Percentiles rank a stretch among this genome's conserved stretches.
These are phyloP conservation scores for Tuber aestivum DNA, from an alignment of 495 filamentous ascomycete species.

Conservation along the genomic window DNA sequence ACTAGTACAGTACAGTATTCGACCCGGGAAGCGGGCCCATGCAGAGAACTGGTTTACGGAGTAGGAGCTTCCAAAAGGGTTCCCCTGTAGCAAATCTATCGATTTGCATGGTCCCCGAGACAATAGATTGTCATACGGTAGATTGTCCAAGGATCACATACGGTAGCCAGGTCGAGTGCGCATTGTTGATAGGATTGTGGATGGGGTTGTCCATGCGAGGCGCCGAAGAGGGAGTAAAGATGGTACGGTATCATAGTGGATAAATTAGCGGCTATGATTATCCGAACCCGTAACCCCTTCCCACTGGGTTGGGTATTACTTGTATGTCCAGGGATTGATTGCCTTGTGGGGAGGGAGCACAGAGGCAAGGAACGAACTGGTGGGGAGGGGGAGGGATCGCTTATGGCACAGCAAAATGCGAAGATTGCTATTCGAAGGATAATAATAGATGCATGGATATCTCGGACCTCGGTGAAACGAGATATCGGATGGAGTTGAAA, in stretches of 20 bases:
- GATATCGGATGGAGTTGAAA: neutral
- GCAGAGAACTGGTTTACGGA: neutral
- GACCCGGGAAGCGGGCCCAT: neutral
- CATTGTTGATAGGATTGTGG: neutral
- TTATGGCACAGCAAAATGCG: neutral
- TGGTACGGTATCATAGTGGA: neutral
- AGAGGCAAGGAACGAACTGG: neutral
- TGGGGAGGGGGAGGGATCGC: neutral
- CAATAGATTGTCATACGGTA: neutral
- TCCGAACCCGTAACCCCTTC: neutral
- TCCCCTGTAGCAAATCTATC: neutral
- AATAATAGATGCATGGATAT: neutral
- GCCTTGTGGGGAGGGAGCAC: neutral
- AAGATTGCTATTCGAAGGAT: neutral
- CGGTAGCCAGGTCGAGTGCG: neutral
- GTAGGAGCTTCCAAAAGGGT: neutral
- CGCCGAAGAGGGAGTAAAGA: neutral
- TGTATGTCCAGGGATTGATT: neutral
- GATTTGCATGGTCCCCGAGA: neutral
- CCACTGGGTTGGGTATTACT: neutral
- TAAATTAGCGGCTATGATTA: neutral
- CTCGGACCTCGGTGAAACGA: neutral
- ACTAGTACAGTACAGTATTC: neutral
- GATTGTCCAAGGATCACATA: neutral
- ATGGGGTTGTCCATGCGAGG: neutral